Evolutionary conservation across 352 stramenopile species (phyloP).

Genomic region (Phytophthora hybrid): DNA sequence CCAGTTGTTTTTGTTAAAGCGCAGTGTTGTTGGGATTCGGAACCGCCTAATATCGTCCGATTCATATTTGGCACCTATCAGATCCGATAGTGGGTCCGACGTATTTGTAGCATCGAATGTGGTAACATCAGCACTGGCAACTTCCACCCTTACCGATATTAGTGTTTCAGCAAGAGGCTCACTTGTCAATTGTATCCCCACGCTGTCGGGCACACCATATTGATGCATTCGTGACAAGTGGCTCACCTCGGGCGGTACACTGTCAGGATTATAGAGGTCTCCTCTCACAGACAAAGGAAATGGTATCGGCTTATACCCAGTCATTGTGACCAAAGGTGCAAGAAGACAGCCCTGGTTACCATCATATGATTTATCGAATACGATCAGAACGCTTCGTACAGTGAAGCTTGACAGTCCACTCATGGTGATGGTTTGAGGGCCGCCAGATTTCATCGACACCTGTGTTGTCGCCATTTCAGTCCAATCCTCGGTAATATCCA

Average conservation of each 20-base stretch:
- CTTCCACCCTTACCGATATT: constrained; percentile 45
- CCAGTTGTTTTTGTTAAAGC: constrained; percentile 72
- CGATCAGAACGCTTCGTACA: constrained; percentile 42
- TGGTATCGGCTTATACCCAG: constrained; percentile 45
- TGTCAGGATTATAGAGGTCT: constrained; percentile 45
- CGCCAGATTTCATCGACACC: constrained; percentile 59
- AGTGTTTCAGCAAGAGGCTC: constrained; percentile 62
- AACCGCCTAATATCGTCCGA: constrained; percentile 43
- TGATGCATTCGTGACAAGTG: constrained; percentile 69
- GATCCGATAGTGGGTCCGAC: constrained; percentile 25
- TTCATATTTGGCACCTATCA: constrained; percentile 57
- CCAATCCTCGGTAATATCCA: constrained; percentile 53
- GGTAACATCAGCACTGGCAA: constrained; percentile 35
- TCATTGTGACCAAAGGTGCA: constrained; percentile 45
- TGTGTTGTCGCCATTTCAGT: constrained; percentile 41
- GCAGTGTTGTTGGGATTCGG: constrained; percentile 50
- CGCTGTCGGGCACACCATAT: constrained; percentile 34
- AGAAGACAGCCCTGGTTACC: constrained; percentile 47
- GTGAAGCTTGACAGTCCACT: constrained; percentile 37
- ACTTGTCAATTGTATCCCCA: constrained; percentile 60
- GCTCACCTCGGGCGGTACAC: constrained; percentile 44
- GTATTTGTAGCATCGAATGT: constrained; percentile 56
- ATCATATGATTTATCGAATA: constrained; percentile 73
- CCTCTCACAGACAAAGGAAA: constrained; percentile 62
- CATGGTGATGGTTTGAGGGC: constrained; percentile 43